Base-by-base conservation (phyloP, 805 yeast genomes). In the Yamadazyma scolyti region DNA sequence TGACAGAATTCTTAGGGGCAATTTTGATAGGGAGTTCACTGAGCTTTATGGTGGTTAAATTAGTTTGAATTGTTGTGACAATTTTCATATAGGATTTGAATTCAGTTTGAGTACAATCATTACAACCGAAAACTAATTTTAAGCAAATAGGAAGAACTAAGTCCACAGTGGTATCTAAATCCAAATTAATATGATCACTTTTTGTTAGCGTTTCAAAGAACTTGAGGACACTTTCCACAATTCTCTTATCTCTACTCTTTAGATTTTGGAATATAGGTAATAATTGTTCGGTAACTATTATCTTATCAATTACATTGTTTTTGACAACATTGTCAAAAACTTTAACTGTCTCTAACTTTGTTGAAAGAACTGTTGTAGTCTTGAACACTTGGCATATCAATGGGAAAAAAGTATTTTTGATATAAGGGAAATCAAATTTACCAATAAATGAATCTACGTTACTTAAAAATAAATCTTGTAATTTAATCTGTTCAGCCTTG, bases 281-380 rank as follows among this genome's bases (percentile, higher is more conserved):
- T 22, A 93, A 64, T 33, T 82, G 85, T 28, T 90, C 97, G 20
- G 70, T 68, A 20, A 88, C 74, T 2, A 83, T 74, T 31, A 75
- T 71, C 42, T 76, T 77, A 45, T 89, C 96, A 31, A 88, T 68
- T 5, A 77, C 71, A 38, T 78, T 77, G 13, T 68, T 62, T 13
- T 65, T 71, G 11, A 84, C 71, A 46, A 88, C 57, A 27, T 61
- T 48, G 9, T 73, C 67, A 44, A 88, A 78, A 1, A 84, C 68
- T 12, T 68, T 60, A 14, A 87, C 65, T 2, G 93, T 75, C 10
- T 75, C 68, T 11, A 82, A 62, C 48, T 93, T 90, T 16, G 93
- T 82, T 4, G 83, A 77, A 20, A 89, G 64, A 17, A 93, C 77
- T 0, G 89, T 85, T 1, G 98, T 93, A 26, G 86, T 82, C 22